Conservation (phyloP, 768 basidiomycete genomes). For the Rhodotorula toruloides region DNA sequence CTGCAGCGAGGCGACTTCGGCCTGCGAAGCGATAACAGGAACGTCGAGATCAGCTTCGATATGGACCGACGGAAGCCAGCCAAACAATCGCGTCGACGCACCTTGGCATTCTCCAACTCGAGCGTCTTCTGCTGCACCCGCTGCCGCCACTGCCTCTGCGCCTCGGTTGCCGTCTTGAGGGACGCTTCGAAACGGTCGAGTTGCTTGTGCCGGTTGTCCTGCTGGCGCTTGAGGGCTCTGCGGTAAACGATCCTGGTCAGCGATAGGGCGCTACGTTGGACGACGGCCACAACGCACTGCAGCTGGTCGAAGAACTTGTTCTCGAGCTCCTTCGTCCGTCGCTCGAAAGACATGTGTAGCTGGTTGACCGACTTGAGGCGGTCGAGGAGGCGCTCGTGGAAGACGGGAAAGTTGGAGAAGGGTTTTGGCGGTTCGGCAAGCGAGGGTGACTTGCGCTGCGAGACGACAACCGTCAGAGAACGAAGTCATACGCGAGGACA, state of each 20-base stretch:
- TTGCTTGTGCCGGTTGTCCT: constrained; percentile 82
- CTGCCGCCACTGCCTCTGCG: constrained; percentile 75
- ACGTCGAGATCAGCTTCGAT: too few relatives aligned
- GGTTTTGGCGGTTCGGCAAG: constrained; percentile 60
- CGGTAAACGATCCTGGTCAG: too few relatives aligned
- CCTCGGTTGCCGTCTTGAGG: constrained; percentile 72
- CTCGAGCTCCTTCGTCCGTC: constrained; percentile 73
- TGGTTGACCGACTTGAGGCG: constrained; percentile 77
- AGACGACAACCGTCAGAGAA: too few relatives aligned
- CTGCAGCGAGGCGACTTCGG: constrained; percentile 67
- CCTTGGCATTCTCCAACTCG: constrained; percentile 84
- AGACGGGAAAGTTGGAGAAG: constrained; percentile 79
- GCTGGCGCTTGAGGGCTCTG: constrained; percentile 70
- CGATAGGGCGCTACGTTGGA: too few relatives aligned
- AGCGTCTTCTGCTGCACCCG: constrained; percentile 77
- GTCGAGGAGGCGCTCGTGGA: constrained; percentile 88
- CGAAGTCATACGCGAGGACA: not conserved
- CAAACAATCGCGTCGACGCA: too few relatives aligned
- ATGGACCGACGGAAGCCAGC: too few relatives aligned
- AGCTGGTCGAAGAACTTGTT: constrained; percentile 66
- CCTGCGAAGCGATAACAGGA: constrained; percentile 49
- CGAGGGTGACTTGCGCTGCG: constrained; percentile 16
- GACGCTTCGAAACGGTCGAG: constrained; percentile 86
- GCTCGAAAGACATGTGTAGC: constrained; percentile 81
- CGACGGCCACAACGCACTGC: too few relatives aligned